A percentile compares a stretch with the other conserved stretches of the same genome.
Conservation (phyloP, 2,329 filamentous ascomycete genomes). For the Claviceps paspali region DNA sequence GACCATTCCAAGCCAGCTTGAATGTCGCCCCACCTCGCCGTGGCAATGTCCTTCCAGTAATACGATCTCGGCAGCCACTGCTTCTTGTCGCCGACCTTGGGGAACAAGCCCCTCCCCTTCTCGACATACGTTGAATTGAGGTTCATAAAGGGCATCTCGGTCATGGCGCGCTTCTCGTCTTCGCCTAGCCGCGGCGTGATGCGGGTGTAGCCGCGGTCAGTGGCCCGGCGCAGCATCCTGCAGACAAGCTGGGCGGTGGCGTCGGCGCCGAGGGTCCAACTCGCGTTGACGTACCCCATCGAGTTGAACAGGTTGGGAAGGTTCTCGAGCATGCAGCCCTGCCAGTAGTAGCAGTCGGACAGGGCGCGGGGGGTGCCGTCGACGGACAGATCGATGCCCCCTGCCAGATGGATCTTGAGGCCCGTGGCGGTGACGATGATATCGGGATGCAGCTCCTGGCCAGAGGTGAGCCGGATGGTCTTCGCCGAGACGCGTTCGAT, state of each 20-base stretch:
- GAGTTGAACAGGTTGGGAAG: slow-evolving; percentile 44
- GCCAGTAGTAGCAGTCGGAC: slow-evolving; percentile 39
- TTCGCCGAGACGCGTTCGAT: slow-evolving; percentile 31
- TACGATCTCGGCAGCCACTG: slow-evolving; percentile 5
- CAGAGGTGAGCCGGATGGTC: slow-evolving; percentile 27
- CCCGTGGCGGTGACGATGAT: slow-evolving; percentile 54
- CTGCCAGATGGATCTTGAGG: slow-evolving; percentile 39
- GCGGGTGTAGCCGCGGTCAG: background rate
- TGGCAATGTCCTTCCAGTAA: slow-evolving; percentile 5
- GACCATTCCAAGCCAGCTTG: slow-evolving; percentile 2
- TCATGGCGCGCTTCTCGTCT: slow-evolving; percentile 2
- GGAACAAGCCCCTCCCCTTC: background rate
- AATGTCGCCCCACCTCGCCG: slow-evolving; percentile 4
- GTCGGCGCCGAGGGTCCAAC: slow-evolving; percentile 47
- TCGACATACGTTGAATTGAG: slow-evolving; percentile 5
- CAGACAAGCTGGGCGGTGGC: slow-evolving; percentile 5
- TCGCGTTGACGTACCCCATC: slow-evolving; percentile 47
- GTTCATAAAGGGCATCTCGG: slow-evolving; percentile 2
- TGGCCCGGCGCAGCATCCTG: background rate
- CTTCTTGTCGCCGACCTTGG: slow-evolving; percentile 1
- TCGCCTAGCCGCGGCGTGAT: slow-evolving; percentile 1
- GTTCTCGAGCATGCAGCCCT: slow-evolving; percentile 44
- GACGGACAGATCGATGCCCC: slow-evolving; percentile 32
- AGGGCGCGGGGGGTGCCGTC: slow-evolving; percentile 33
- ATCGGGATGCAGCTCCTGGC: slow-evolving; percentile 38